Percentiles rank a stretch among this genome's conserved stretches.
Conservation (phyloP, 2,329 filamentous ascomycete species). For the Cercospora sp. region DNA sequence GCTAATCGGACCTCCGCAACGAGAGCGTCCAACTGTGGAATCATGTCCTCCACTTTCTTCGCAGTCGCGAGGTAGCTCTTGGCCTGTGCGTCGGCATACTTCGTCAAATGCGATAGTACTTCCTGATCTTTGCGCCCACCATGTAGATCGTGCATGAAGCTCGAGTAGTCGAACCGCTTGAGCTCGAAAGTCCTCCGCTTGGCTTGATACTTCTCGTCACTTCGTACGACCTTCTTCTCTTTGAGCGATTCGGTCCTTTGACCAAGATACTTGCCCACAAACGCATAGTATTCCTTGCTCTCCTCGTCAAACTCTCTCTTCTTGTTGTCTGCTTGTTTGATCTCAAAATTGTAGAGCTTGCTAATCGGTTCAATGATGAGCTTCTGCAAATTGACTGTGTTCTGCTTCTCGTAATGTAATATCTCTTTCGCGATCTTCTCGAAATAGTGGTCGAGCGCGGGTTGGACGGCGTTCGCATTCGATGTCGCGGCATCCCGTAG, state of each 20-base stretch:
- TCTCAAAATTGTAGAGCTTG: constrained; percentile 90
- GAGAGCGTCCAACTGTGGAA: constrained; percentile 87
- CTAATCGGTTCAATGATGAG: constrained; percentile 92
- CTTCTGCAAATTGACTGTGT: constrained; percentile 80
- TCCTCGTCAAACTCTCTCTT: constrained; percentile 98
- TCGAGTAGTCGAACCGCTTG: constrained; percentile 97
- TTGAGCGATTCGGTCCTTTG: constrained; percentile 94
- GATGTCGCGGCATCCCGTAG: constrained; percentile 84
- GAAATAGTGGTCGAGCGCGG: constrained; percentile 95
- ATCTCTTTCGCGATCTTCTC: constrained; percentile 95
- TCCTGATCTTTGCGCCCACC: constrained; percentile 98
- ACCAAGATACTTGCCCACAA: constrained; percentile 92
- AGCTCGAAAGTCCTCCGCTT: constrained; percentile 95
- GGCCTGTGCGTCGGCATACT: constrained; percentile 88
- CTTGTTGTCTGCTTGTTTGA: constrained; percentile 96
- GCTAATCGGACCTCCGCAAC: constrained; percentile 86
- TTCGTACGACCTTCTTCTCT: constrained; percentile 93
- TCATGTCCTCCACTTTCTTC: constrained; percentile 80
- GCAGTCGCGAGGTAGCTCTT: constrained; percentile 77
- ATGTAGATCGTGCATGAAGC: constrained; percentile 98
- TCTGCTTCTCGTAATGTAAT: constrained; percentile 79
- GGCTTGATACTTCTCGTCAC: constrained; percentile 91
- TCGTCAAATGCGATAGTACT: constrained; percentile 89
- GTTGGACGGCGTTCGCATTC: constrained; percentile 95
- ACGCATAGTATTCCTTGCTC: constrained; percentile 97